phyloP scores from a whole-genome alignment of 441 rosid species.

The Kokia cookei region DNA sequence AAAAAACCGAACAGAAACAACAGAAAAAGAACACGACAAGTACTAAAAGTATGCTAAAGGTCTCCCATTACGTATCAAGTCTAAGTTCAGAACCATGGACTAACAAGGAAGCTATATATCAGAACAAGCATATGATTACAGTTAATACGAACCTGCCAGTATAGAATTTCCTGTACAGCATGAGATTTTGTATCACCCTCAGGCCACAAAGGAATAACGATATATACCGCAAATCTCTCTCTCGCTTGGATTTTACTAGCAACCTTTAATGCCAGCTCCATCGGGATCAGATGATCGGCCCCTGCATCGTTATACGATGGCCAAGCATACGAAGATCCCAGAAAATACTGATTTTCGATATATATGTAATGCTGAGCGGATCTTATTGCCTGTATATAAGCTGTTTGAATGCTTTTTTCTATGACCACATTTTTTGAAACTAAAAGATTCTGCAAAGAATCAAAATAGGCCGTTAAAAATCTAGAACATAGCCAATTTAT shows the following conservation, averaged over 20 bases:
- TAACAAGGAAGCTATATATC: no score
- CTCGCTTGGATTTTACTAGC: constrained; percentile 74
- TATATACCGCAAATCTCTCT: constrained; percentile 79
- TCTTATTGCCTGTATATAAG: constrained; percentile 72
- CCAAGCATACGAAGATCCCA: constrained; percentile 80
- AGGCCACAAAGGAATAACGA: constrained; percentile 91
- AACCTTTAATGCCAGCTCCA: constrained; percentile 88
- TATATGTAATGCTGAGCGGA: constrained; percentile 75
- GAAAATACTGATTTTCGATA: constrained; percentile 72
- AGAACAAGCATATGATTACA: not conserved
- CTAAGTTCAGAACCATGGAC: not conserved
- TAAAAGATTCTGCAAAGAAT: constrained; percentile 45
- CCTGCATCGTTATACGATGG: constrained; percentile 68
- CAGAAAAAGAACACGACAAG: not conserved
- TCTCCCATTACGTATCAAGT: not conserved
- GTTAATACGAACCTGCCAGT: constrained; percentile 61
- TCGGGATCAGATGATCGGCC: constrained; percentile 82
- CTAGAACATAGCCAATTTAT: not conserved
- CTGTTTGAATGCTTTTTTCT: constrained; percentile 70
- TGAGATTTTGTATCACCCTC: constrained; percentile 88
- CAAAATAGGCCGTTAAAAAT: constrained; percentile 8
- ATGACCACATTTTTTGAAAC: constrained; percentile 47
- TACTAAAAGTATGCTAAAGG: not conserved
- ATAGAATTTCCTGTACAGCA: constrained; percentile 81
- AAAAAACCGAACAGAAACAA: not conserved